These are phyloP conservation scores for Gaeumannomyces sp. DNA, from an alignment of 2,329 filamentous ascomycete species.

Conservation along the genomic window DNA sequence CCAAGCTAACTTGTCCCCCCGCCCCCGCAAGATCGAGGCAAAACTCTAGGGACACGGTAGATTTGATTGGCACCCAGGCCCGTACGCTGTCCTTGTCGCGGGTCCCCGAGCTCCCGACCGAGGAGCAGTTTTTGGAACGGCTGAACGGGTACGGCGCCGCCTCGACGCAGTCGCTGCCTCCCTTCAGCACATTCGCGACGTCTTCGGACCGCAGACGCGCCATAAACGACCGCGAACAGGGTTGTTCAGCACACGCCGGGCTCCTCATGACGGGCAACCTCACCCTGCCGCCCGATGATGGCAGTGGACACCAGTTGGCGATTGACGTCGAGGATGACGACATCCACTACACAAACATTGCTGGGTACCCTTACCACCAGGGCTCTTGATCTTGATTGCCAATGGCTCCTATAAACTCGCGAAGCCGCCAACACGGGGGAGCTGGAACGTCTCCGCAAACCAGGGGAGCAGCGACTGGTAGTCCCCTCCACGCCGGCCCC, in stretches of 20 bases:
- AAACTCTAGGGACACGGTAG: neutral
- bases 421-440: neutral
- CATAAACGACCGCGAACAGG: neutral
- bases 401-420: neutral
- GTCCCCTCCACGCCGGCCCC: too few species aligned
- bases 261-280: neutral
- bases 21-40: neutral
- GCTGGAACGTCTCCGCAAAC: neutral
- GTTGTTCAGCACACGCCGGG: neutral
- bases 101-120: too few species aligned
- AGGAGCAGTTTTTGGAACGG: neutral
- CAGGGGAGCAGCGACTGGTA: too few species aligned
- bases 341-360: neutral
- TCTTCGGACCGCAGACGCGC: neutral
- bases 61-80: neutral
- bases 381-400: neutral
- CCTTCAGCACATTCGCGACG: neutral
- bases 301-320: neutral
- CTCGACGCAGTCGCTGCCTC: too few species aligned
- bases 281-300: neutral
- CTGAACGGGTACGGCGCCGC: neutral
- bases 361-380: neutral
- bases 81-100: neutral
- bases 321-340: neutral
- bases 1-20: neutral